Evolutionary conservation across 768 basidiomycete genomes (phyloP), one percentile per base, ranked within the genome.

Genomic region (Naganishia onofrii): DNA sequence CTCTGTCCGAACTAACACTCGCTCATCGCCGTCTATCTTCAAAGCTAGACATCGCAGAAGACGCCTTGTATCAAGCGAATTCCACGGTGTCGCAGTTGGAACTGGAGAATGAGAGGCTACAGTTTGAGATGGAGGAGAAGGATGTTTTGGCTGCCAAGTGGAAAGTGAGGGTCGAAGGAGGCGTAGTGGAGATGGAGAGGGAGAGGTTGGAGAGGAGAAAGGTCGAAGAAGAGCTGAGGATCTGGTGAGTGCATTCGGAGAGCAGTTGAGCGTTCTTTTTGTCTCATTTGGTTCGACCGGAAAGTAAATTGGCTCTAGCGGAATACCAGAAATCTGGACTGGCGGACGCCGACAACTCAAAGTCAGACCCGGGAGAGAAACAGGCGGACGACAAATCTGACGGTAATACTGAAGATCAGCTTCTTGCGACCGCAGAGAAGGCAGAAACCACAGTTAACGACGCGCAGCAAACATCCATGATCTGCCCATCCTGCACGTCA

Each of bases 1-100:
- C 78, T 10, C 74, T 82, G 13, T 69, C 75, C 1, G 77, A 80
- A 64, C 74, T 82, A 2, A 75, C 78, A 0, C 75, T 82, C 3
- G 81, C 81, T 2, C 81, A 82, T 66, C 70, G 81, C 1, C 73
- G 79, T 5, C 72, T 82, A 12, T 78, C 76, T 0, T 70, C 77
- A 21, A 80, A 80, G 65, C 70, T 81, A 0, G 79, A 79, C 65
- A 48, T 77, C 13, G 76, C 78, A 0, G 80, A 67, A n/a, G 32
- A 80, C 54, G 69, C 69, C 9, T 31, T 66, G 12, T 71, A 78
- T 23, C 38, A 68, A 5, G 60, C 69, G 1, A 68, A 71, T 52
- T 70, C 72, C 2, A 72, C 77, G 28, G 56, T 75, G 4, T 73
- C 74, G 12, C 70, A 71, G 29, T 52, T 70, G 21, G 66, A 74